Evolutionary conservation across 805 yeast genomes (phyloP), one percentile per base, ranked within the genome.

Genomic region (Maudiozyma serrabonitensis): DNA sequence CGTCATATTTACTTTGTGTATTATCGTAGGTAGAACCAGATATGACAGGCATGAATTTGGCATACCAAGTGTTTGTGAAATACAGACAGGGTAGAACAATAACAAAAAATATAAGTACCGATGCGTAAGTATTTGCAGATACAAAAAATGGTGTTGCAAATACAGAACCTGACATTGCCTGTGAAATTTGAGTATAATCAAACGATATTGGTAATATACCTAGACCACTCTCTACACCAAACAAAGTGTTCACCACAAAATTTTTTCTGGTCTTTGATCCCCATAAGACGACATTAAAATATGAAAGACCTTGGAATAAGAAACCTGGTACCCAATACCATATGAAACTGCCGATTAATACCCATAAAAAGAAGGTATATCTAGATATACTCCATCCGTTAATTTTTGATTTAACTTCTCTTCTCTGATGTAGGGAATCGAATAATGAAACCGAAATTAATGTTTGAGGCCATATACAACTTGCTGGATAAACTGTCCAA

Each of bases 291-390:
- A 72, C 62, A n/a, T 73, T 76, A 64, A 84, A 83, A 56, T 76
- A 75, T 0, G 81, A 72, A 49, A 84, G 70, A 1, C 80, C 87
- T 15, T 70, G 68, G 67, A 81, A 81, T 23, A 84, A 68, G 58
- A 71, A 82, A 49, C 81, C 84, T 3, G 88, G 87, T 54, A 84
- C 42, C 42, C 84, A 82, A 58, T 78, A 79, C 75, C 81, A 82
- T 3, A 73, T 53, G 55, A 81, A 80, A 23, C 73, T 61, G n/a
- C 65, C 61, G 15, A 56, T 46, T 47, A 78, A 69, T 2, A 70
- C 70, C 35, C 68, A 47, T 31, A 70, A 52, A 64, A 82, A 81
- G 54, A 79, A 75, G 48, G 62, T 67, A 55, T 72, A 74, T 48
- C 81, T 70, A 5, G 78, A 67, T 41, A 81, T 69, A 35, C 60